Conservation (phyloP, 2,329 filamentous ascomycete genomes). For the Chaetomium strumarium region DNA sequence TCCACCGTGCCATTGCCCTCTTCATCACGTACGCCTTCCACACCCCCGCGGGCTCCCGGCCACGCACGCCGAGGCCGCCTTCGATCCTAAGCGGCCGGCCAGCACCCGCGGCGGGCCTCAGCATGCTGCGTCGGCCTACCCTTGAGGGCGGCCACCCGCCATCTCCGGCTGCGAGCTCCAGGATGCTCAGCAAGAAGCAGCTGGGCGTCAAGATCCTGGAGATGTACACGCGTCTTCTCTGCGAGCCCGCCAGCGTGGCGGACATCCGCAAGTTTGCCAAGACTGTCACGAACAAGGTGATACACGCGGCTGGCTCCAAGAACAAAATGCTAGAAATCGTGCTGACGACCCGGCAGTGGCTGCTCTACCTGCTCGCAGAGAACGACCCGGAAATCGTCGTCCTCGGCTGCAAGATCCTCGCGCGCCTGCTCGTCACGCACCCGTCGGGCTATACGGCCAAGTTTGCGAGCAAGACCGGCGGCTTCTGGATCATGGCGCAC, state of each 20-base stretch:
- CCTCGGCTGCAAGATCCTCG: slow-evolving; percentile 74
- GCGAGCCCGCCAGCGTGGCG: slow-evolving; percentile 60
- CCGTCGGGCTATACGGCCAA: slow-evolving; percentile 77
- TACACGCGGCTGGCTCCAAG: slow-evolving; percentile 27
- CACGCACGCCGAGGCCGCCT: slow-evolving; percentile 46
- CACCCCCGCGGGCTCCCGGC: slow-evolving; percentile 40
- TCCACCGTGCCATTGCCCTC: slow-evolving; percentile 78
- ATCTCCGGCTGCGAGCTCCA: slow-evolving; percentile 28
- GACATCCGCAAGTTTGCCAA: slow-evolving; percentile 84
- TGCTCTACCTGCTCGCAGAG: slow-evolving; percentile 84
- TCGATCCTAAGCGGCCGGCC: slow-evolving; percentile 36
- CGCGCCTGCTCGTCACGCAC: slow-evolving; percentile 75
- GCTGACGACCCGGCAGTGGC: slow-evolving; percentile 57
- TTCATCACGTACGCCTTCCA: slow-evolving; percentile 93
- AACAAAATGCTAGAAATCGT: slow-evolving; percentile 22
- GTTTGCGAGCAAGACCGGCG: slow-evolving; percentile 76
- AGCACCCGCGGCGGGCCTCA: slow-evolving; percentile 34
- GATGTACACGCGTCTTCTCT: slow-evolving; percentile 73
- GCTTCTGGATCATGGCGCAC: slow-evolving; percentile 79
- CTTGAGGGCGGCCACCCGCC: slow-evolving; percentile 30
- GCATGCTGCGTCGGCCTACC: slow-evolving; percentile 33
- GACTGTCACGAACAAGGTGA: slow-evolving; percentile 89
- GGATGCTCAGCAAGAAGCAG: slow-evolving; percentile 56
- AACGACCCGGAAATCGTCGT: slow-evolving; percentile 77
- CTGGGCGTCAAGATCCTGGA: slow-evolving; percentile 69